These are phyloP conservation scores for Monosporascus sp. DNA, from an alignment of 2,329 filamentous ascomycete species.

Conservation along the genomic window DNA sequence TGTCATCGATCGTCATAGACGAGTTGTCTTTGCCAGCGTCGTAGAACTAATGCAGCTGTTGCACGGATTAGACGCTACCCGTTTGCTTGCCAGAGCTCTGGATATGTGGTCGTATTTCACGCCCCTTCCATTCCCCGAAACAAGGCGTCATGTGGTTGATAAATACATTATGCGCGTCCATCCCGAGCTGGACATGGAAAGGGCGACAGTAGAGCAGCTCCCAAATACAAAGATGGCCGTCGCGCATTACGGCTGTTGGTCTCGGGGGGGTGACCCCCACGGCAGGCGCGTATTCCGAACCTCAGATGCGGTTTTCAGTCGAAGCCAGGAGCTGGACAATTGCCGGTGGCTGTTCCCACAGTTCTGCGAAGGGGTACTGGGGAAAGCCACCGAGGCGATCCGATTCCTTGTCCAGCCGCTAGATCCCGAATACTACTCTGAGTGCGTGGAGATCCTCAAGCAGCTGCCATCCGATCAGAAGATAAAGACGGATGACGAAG, in stretches of 20 bases:
- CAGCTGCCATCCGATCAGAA: background rate
- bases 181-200: conserved; percentile 11
- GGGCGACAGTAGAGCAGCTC: conserved; percentile 8
- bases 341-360: background rate
- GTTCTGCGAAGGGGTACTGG: conserved; percentile 3
- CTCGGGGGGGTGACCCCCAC: conserved; percentile 1
- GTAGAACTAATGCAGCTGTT: conserved; percentile 7
- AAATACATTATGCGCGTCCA: conserved; percentile 8
- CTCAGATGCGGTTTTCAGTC: background rate
- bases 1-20: conserved; percentile 6
- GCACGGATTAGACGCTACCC: conserved; percentile 1
- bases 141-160: conserved; percentile 11
- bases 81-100: conserved; percentile 1
- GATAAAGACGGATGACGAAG: conserved; percentile 1
- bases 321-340: background rate
- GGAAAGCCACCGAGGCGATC: conserved; percentile 2
- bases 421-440: conserved; percentile 1
- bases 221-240: conserved; percentile 12
- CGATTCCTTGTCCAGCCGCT: conserved; percentile 7
- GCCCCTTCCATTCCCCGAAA: conserved; percentile 8
- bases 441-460: background rate
- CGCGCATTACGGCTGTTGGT: conserved; percentile 14
- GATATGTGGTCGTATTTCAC: conserved; percentile 12
- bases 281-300: conserved; percentile 2
- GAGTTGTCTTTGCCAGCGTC: conserved; percentile 12